Conservation (phyloP, 179 eudicot genomes). For the Silene noctiflora region DNA sequence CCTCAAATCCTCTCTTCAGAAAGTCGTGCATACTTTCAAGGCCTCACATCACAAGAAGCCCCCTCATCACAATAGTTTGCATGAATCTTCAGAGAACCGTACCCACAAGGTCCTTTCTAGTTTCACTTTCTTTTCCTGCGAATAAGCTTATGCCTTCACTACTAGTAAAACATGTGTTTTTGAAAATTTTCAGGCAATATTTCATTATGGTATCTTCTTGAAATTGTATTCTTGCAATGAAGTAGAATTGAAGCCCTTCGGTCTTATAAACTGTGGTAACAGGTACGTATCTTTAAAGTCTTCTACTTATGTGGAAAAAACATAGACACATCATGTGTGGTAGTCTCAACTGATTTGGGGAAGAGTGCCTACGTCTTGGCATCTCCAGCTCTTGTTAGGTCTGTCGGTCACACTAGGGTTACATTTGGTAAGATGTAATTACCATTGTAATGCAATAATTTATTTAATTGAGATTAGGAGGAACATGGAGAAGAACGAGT, state of each 20-base stretch:
- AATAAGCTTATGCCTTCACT: neutral
- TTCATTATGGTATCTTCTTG: conserved; percentile 61
- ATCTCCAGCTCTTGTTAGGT: neutral
- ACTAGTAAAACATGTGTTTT: conserved; percentile 19
- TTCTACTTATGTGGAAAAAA: neutral
- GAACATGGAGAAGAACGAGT: neutral
- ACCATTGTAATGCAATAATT: neutral
- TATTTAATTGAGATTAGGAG: neutral
- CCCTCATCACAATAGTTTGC: conserved; percentile 4
- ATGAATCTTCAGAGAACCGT: conserved; percentile 9
- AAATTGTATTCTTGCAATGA: conserved; percentile 71
- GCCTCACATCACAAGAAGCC: conserved; percentile 31
- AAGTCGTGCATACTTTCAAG: conserved; percentile 30
- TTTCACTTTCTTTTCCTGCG: neutral
- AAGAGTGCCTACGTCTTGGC: conserved; percentile 7
- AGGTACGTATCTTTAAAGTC: conserved; percentile 41
- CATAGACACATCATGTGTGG: neutral
- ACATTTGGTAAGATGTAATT: neutral
- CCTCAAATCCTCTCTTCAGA: conserved; percentile 32
- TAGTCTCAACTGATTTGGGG: neutral
- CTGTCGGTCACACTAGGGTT: neutral
- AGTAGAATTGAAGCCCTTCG: conserved; percentile 70
- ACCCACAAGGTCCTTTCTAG: conserved; percentile 21
- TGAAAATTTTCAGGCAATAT: conserved; percentile 45
- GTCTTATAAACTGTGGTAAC: conserved; percentile 85